Conservation (phyloP, 2,329 filamentous ascomycete species). For the Trichoderma sp. region DNA sequence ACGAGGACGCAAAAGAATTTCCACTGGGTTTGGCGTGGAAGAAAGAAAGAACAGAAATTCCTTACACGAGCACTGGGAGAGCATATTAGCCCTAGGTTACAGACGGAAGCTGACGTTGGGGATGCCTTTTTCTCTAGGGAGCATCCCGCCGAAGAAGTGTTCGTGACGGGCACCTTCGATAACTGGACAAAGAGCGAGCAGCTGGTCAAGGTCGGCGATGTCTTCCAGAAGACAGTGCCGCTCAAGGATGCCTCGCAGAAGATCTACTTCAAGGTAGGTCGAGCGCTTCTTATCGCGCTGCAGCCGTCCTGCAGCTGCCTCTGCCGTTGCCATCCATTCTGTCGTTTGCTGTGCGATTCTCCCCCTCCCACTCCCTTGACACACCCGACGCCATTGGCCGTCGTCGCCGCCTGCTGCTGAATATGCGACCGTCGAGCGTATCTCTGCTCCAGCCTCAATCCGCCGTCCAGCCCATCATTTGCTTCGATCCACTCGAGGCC, state of each 20-base stretch:
- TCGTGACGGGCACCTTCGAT: conserved; percentile 94
- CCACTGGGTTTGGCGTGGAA: conserved; percentile 14
- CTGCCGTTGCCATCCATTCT: neutral
- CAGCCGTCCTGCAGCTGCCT: neutral
- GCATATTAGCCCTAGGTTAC: neutral
- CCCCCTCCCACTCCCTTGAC: neutral
- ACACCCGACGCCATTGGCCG: neutral
- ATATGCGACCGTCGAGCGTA: conserved; percentile 7
- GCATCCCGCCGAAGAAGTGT: conserved; percentile 81
- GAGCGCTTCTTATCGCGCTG: conserved; percentile 31
- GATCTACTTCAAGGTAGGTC: conserved; percentile 88
- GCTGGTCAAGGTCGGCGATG: conserved; percentile 72
- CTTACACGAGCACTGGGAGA: conserved; percentile 11
- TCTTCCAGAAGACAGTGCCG: conserved; percentile 80
- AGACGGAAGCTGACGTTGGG: conserved; percentile 13
- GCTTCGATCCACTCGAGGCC: conserved; percentile 11
- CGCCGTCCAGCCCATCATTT: conserved; percentile 15
- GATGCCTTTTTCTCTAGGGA: conserved; percentile 59
- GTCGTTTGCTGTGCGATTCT: neutral
- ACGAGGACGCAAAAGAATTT: conserved; percentile 19
- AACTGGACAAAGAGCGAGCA: conserved; percentile 86
- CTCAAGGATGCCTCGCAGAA: conserved; percentile 69
- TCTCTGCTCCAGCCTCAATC: conserved; percentile 10
- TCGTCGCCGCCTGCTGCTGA: neutral
- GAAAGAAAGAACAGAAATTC: conserved; percentile 7